Conservation (phyloP, 257 asterid genomes). For the Penstemon eatonii region DNA sequence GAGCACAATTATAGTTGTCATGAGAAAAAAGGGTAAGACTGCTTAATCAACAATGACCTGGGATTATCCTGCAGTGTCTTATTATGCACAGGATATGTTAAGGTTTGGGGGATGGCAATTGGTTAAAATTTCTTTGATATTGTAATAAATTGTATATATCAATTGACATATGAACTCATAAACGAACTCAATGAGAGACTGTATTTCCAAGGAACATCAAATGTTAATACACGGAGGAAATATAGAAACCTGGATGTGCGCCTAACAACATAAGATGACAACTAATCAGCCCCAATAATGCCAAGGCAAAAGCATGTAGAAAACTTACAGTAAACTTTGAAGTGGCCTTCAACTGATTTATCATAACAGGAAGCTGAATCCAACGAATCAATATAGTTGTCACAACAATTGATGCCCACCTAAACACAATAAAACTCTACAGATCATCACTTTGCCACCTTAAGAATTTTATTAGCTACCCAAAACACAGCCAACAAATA, state of each 20-base stretch:
- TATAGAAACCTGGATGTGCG: neutral
- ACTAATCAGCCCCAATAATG: constrained; percentile 13
- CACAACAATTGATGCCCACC: constrained; percentile 81
- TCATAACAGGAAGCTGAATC: constrained; percentile 61
- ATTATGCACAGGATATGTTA: neutral
- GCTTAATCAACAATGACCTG: no score
- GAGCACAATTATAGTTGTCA: no score
- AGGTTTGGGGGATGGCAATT: constrained; percentile 3
- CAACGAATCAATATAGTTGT: constrained; percentile 68
- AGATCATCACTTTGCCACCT: constrained; percentile 11
- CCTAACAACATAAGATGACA: neutral
- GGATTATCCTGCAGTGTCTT: neutral
- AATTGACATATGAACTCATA: neutral
- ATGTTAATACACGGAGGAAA: neutral
- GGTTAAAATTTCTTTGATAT: constrained; percentile 2
- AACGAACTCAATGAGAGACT: neutral
- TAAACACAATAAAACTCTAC: constrained; percentile 37
- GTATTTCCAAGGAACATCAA: constrained; percentile 12
- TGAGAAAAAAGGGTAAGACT: no score
- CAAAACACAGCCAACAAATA: constrained; percentile 9
- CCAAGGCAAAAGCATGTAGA: constrained; percentile 8
- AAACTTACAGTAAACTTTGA: constrained; percentile 71
- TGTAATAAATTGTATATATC: neutral
- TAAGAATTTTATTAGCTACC: constrained; percentile 14
- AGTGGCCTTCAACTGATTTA: constrained; percentile 76